Evolutionary conservation across 495 filamentous ascomycete genomes (phyloP).

Genomic region (Lineolata rhizophorae): DNA sequence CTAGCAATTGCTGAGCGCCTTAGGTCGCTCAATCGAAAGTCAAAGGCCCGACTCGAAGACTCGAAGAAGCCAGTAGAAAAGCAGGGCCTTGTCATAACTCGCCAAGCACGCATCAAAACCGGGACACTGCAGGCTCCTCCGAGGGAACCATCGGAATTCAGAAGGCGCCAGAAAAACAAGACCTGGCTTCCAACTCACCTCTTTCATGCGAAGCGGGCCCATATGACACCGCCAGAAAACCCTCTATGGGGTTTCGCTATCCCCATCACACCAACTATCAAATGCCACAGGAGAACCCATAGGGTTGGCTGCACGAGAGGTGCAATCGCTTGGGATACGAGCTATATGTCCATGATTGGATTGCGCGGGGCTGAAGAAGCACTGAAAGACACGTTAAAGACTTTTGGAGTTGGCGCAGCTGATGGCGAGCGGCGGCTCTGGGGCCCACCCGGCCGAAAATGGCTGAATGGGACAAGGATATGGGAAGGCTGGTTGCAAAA

Average conservation of each 20-base stretch:
- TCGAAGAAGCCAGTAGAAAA: background rate
- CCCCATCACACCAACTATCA: slow-evolving; percentile 64
- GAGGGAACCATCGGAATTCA: slow-evolving; percentile 44
- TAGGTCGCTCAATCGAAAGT: slow-evolving; percentile 1
- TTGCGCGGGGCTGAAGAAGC: slow-evolving; percentile 44
- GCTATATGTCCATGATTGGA: slow-evolving; percentile 75
- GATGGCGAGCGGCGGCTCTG: slow-evolving; percentile 17
- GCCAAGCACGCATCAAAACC: slow-evolving; percentile 26
- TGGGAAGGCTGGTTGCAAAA: slow-evolving; percentile 48
- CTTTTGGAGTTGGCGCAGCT: slow-evolving; percentile 35
- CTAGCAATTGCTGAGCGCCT: slow-evolving; percentile 61
- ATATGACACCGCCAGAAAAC: slow-evolving; percentile 55
- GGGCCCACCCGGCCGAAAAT: slow-evolving; percentile 43
- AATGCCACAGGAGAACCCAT: slow-evolving; percentile 74
- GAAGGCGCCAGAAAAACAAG: slow-evolving; percentile 72
- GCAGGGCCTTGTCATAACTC: slow-evolving; percentile 1
- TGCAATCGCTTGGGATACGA: slow-evolving; percentile 77
- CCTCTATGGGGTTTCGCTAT: slow-evolving; percentile 80
- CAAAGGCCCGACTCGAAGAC: background rate
- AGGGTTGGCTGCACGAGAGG: slow-evolving; percentile 48
- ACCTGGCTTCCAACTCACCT: slow-evolving; percentile 89
- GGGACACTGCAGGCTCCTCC: slow-evolving; percentile 45
- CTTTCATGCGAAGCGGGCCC: slow-evolving; percentile 81
- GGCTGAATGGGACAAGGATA: slow-evolving; percentile 48
- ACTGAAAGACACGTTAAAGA: slow-evolving; percentile 39